Evolutionary conservation across 768 basidiomycete genomes (phyloP).

Genomic region (Sistotremastrum niveocremeum): DNA sequence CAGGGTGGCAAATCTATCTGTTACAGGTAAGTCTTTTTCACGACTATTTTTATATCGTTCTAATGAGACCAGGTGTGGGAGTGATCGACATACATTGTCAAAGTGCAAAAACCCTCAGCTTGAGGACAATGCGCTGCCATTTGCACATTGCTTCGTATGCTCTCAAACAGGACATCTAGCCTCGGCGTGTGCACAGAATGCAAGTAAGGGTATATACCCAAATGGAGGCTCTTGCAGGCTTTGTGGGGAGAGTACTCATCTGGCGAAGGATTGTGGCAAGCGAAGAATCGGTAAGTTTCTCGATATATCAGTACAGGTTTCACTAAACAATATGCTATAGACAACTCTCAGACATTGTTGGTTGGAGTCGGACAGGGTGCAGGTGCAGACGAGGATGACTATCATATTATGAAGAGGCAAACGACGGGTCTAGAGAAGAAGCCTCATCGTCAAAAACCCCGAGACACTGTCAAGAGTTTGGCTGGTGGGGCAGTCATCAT

Average conservation of each 20-base stretch:
- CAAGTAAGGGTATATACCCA: constrained; percentile 71
- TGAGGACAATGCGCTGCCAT: constrained; percentile 58
- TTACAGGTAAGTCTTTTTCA: constrained; percentile 40
- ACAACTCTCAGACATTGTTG: constrained; percentile 16
- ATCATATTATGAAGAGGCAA: constrained; percentile 64
- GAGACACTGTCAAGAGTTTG: too few species aligned
- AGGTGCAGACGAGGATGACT: constrained; percentile 93
- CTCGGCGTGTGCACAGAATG: constrained; percentile 69
- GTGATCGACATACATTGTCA: constrained; percentile 64
- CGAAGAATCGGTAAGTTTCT: constrained; percentile 37
- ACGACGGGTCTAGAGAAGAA: constrained; percentile 46
- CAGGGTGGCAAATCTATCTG: constrained; percentile 34
- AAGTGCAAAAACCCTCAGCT: constrained; percentile 56
- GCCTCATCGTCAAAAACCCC: too few species aligned
- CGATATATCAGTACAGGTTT: not conserved
- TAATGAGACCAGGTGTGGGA: constrained; percentile 52
- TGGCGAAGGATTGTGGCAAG: constrained; percentile 71
- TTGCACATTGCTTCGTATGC: constrained; percentile 88
- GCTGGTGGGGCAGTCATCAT: too few species aligned
- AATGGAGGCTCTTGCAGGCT: constrained; percentile 86
- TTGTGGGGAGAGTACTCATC: constrained; percentile 73
- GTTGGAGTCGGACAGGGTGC: constrained; percentile 35
- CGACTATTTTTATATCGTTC: not conserved
- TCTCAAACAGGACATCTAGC: constrained; percentile 74
- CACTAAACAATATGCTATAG: not conserved